Evolutionary conservation across 2,329 filamentous ascomycete genomes (phyloP).

Genomic region (Pochonia chlamydosporia): DNA sequence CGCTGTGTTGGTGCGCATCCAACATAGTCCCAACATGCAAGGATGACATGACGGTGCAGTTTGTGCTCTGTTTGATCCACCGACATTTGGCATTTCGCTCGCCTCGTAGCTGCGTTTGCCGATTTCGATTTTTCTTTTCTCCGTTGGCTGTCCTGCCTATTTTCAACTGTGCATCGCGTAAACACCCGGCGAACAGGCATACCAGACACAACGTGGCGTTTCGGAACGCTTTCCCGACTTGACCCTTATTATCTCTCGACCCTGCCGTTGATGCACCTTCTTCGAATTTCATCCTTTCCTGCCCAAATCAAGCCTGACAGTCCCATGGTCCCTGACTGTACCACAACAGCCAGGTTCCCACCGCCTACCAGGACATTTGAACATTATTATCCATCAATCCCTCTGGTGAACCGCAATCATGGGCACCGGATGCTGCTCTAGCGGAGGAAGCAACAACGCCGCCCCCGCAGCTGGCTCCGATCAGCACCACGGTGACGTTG

Average conservation of each 20-base stretch:
- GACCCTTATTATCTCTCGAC: not conserved
- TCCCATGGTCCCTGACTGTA: not conserved
- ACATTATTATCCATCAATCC: not conserved
- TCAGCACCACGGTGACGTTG: not conserved
- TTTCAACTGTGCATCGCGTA: too few relatives aligned
- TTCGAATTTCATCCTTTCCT: not conserved
- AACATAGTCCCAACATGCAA: too few relatives aligned
- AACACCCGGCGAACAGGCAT: too few relatives aligned
- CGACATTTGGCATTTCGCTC: too few relatives aligned
- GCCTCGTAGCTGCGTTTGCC: too few relatives aligned
- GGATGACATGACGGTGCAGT: too few relatives aligned
- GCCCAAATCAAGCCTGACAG: not conserved
- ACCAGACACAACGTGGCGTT: too few relatives aligned
- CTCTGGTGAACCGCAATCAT: constrained; percentile 5
- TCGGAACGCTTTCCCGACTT: too few relatives aligned
- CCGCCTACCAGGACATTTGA: not conserved
- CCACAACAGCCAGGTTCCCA: not conserved
- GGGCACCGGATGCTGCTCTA: constrained; percentile 11
- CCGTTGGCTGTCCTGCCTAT: too few relatives aligned
- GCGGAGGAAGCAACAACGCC: not conserved
- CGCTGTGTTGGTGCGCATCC: too few relatives aligned
- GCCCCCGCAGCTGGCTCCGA: not conserved
- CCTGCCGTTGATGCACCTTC: not conserved
- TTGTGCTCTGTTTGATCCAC: too few relatives aligned
- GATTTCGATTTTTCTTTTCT: too few relatives aligned